phyloP scores from a whole-genome alignment of 179 eudicot genomes.

The Sideroxylon spinosum region DNA sequence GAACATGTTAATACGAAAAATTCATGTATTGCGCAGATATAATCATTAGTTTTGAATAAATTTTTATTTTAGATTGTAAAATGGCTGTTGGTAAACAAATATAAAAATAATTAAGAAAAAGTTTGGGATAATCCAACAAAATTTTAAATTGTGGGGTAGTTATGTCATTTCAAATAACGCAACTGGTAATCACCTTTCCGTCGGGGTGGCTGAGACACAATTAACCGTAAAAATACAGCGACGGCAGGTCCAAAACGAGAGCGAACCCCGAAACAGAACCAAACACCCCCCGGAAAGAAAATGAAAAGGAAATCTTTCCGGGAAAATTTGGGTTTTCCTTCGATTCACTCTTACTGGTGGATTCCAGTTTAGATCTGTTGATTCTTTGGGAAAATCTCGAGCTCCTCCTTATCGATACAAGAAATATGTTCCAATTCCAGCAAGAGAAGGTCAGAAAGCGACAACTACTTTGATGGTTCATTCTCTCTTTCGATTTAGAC shows the following conservation, averaged over 20 bases:
- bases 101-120: too few species aligned
- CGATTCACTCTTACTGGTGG: neutral
- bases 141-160: too few species aligned
- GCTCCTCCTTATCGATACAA: neutral
- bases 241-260: too few species aligned
- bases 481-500: neutral
- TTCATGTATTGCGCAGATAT: too few species aligned
- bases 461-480: neutral
- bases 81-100: too few species aligned
- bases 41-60: too few species aligned
- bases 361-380: slow-evolving; percentile 10
- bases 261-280: neutral
- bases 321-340: neutral
- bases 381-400: slow-evolving; percentile 1
- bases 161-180: too few species aligned
- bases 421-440: slow-evolving; percentile 20
- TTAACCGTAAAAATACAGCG: neutral
- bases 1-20: too few species aligned
- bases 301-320: neutral
- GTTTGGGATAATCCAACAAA: too few species aligned
- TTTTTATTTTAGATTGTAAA: too few species aligned
- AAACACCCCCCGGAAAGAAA: neutral
- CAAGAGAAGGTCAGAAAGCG: slow-evolving; percentile 28
- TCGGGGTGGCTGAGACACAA: neutral
- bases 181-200: too few species aligned